Conservation (phyloP, 2,329 filamentous ascomycete species). For the Teratosphaeriaceae sp. region DNA sequence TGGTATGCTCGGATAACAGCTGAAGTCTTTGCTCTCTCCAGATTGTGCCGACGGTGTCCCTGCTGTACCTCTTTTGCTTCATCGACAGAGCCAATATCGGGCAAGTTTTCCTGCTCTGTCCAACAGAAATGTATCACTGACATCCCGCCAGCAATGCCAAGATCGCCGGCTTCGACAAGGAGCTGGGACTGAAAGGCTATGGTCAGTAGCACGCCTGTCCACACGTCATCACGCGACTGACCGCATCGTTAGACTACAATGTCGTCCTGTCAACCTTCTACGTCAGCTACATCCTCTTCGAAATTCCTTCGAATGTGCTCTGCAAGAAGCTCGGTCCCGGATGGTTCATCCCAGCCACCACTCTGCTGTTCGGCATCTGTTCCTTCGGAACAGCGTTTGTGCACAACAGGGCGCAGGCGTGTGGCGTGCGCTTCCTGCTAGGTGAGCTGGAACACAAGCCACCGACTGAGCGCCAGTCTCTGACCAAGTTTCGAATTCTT, state of each 20-base stretch:
- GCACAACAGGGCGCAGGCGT: constrained; percentile 44
- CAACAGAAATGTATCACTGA: too few species aligned
- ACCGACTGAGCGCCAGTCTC: too few species aligned
- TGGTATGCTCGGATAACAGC: too few species aligned
- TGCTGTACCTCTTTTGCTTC: constrained; percentile 67
- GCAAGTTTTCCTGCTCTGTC: background rate
- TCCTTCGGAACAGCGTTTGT: constrained; percentile 63
- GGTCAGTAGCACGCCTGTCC: background rate
- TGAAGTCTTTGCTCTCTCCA: too few species aligned
- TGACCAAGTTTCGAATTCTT: too few species aligned
- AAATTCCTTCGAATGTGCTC: constrained; percentile 61
- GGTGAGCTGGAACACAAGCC: too few species aligned
- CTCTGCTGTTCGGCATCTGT: constrained; percentile 54
- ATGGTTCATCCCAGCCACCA: constrained; percentile 60
- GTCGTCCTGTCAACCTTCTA: constrained; percentile 62
- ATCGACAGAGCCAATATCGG: constrained; percentile 67
- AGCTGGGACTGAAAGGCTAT: constrained; percentile 54
- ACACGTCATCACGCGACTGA: too few species aligned
- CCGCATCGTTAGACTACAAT: constrained; percentile 62
- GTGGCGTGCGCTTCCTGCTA: constrained; percentile 60
- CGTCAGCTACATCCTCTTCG: constrained; percentile 65
- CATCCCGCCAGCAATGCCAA: constrained; percentile 55
- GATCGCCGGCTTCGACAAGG: constrained; percentile 49
- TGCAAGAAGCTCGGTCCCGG: constrained; percentile 68
- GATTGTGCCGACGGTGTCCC: constrained; percentile 58